Evolutionary conservation across 1,139 yeast species (phyloP).

Genomic region (Hyphopichia pseudoburtonii): DNA sequence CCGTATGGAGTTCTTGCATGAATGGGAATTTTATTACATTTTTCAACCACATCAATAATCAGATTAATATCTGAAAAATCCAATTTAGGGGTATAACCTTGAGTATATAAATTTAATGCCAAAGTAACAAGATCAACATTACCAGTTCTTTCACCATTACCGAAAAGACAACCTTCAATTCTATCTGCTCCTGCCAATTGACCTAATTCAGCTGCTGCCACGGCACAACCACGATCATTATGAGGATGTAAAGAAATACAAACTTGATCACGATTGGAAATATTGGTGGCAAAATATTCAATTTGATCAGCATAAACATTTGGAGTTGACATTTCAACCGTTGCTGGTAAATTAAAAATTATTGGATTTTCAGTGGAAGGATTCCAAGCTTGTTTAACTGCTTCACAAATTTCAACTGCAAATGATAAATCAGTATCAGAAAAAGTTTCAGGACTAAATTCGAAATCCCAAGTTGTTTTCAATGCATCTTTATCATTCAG

Average conservation of each 20-base stretch:
- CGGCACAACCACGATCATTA: constrained; percentile 97
- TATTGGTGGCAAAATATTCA: constrained; percentile 79
- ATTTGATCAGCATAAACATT: constrained; percentile 96
- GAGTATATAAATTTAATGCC: constrained; percentile 91
- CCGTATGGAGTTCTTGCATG: constrained; percentile 96
- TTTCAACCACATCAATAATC: constrained; percentile 84
- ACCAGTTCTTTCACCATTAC: constrained; percentile 98
- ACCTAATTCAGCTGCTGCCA: constrained; percentile 95
- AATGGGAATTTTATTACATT: constrained; percentile 92
- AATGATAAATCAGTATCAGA: constrained; percentile 85
- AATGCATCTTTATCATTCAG: constrained; percentile 51
- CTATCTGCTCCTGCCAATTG: constrained; percentile 96
- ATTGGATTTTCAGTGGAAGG: constrained; percentile 83
- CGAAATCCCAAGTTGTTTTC: constrained; percentile 83
- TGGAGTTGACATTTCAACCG: constrained; percentile 95
- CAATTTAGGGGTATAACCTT: constrained; percentile 82
- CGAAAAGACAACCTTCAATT: constrained; percentile 96
- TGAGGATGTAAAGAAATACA: constrained; percentile 93
- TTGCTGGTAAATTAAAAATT: constrained; percentile 94
- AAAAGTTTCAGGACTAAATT: constrained; percentile 94
- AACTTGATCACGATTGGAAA: constrained; percentile 79
- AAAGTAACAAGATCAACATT: constrained; percentile 93
- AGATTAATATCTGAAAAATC: constrained; percentile 85
- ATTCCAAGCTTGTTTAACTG: constrained; percentile 93
- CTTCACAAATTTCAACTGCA: constrained; percentile 85